phyloP scores from a whole-genome alignment of 495 filamentous ascomycete genomes.

The Tetracladium setigerum region DNA sequence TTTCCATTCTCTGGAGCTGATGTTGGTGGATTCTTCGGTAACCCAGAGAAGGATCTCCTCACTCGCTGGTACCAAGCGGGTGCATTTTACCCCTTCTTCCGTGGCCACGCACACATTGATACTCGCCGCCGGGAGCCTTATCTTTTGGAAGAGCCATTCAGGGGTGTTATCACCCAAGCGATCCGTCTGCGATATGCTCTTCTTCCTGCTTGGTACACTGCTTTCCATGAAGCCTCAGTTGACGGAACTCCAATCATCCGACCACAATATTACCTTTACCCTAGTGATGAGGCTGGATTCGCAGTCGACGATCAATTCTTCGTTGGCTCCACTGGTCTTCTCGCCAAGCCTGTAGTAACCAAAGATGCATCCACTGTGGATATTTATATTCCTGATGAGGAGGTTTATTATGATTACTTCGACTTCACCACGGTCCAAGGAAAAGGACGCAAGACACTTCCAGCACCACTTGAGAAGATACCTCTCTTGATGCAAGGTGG shows the following conservation, averaged over 20 bases:
- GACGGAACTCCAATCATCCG: constrained; percentile 82
- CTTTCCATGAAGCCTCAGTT: constrained; percentile 80
- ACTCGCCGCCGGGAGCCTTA: constrained; percentile 92
- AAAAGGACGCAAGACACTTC: constrained; percentile 58
- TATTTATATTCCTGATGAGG: constrained; percentile 79
- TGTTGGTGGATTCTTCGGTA: constrained; percentile 97
- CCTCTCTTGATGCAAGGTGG: constrained; percentile 88
- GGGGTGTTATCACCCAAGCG: constrained; percentile 76
- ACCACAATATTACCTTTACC: constrained; percentile 88
- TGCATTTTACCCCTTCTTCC: constrained; percentile 98
- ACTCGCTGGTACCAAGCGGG: constrained; percentile 96
- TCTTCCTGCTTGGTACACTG: constrained; percentile 92
- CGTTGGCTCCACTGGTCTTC: constrained; percentile 73
- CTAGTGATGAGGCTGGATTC: constrained; percentile 78
- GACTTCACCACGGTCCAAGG: constrained; percentile 68
- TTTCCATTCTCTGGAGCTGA: constrained; percentile 94
- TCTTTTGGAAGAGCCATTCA: constrained; percentile 76
- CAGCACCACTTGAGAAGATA: constrained; percentile 75
- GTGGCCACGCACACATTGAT: constrained; percentile 96
- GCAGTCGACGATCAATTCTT: constrained; percentile 91
- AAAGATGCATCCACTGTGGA: constrained; percentile 65
- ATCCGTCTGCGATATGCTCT: constrained; percentile 84
- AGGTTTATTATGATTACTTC: constrained; percentile 92
- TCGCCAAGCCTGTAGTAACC: constrained; percentile 78
- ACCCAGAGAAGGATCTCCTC: constrained; percentile 83